A percentile compares a stretch with the other conserved stretches of the same genome.
These are phyloP conservation scores for Clonostachys rosea DNA, from an alignment of 2,329 filamentous ascomycete species.

Conservation along the genomic window DNA sequence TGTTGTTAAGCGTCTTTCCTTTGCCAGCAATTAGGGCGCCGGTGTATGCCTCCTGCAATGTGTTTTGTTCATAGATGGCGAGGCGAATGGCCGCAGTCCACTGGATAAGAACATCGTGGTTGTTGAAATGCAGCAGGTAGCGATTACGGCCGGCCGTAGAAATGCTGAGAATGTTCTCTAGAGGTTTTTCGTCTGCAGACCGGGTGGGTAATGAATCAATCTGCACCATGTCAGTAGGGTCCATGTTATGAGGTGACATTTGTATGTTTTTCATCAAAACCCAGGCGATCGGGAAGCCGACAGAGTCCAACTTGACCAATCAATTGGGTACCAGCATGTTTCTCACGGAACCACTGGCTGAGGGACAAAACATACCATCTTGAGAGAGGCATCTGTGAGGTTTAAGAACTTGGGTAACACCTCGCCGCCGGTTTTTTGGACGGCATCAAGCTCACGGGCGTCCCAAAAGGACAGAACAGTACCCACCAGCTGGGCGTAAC, in stretches of 20 bases:
- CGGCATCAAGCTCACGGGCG: constrained; percentile 82
- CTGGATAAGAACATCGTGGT: constrained; percentile 84
- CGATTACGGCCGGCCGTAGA: constrained; percentile 95
- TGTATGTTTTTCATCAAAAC: background rate
- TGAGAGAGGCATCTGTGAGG: constrained; percentile 92
- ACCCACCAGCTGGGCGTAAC: constrained; percentile 92
- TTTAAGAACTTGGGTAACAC: constrained; percentile 93
- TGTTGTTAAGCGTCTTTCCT: constrained; percentile 84
- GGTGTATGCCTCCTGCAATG: constrained; percentile 93
- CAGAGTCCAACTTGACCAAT: background rate
- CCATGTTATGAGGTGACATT: constrained; percentile 3
- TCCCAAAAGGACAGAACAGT: constrained; percentile 96
- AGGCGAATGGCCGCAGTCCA: constrained; percentile 95
- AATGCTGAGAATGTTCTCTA: constrained; percentile 93
- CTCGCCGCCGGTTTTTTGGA: constrained; percentile 71
- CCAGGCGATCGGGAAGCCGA: background rate
- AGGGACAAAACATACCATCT: constrained; percentile 66
- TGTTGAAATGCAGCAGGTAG: constrained; percentile 95
- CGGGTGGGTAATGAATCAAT: constrained; percentile 87
- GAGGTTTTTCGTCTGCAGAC: constrained; percentile 67
- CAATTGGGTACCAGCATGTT: no score
- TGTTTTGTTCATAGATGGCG: constrained; percentile 89
- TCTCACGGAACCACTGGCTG: background rate
- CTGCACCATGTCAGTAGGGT: constrained; percentile 31
- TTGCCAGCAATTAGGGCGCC: constrained; percentile 94